Base-by-base conservation (phyloP, 768 basidiomycete species). In the Naematelia aurantialba region DNA sequence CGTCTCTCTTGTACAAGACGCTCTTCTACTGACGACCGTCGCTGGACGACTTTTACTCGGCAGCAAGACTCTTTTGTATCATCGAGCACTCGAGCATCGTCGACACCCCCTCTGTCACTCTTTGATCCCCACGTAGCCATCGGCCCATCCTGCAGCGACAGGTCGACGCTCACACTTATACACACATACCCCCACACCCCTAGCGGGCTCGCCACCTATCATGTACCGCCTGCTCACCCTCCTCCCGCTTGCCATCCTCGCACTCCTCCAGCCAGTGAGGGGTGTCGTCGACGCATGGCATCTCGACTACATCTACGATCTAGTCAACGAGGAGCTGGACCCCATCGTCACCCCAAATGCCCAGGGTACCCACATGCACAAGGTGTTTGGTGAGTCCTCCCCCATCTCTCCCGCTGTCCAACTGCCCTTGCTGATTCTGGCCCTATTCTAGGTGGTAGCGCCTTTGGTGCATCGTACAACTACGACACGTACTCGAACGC, bases 321-420 rank as follows among this genome's bases (percentile, higher is more conserved):
- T 74, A 34, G 66, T 60, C 50, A 65, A 62, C 34, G 70, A 74
- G 58, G 61, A 62, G 46, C 56, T 76, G 29, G 75, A 76, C 53
- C 72, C 74, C 8, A 65, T 76, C 31, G 69, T 76, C 44, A 60
- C 59, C 19, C 68, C 69, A 21, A 70, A 72, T 51, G 45, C 29
- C 5, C 53, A 61, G 14, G 42, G 59, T 10, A 51, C 61, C 17
- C 74, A 76, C 39, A 70, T 72, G 69, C 74, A 76, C 62, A 59
- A 64, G 56, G 64, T 76, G 55, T 31, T 52, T 31, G 52, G 52
- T 31, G 29, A 14, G 24, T 52, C 52, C 34, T 39, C 17, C 34
- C 34, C 34, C 34, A 39, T 39, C 34, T 39, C 17, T 39, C 17
- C 17, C 8, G 34, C 34, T 39, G 34, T 39, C 34, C 34, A 39